Percentiles rank a stretch among this genome's conserved stretches.
Evolutionary conservation across 495 filamentous ascomycete genomes (phyloP).

Genomic region (Trichoderma asperelloides): DNA sequence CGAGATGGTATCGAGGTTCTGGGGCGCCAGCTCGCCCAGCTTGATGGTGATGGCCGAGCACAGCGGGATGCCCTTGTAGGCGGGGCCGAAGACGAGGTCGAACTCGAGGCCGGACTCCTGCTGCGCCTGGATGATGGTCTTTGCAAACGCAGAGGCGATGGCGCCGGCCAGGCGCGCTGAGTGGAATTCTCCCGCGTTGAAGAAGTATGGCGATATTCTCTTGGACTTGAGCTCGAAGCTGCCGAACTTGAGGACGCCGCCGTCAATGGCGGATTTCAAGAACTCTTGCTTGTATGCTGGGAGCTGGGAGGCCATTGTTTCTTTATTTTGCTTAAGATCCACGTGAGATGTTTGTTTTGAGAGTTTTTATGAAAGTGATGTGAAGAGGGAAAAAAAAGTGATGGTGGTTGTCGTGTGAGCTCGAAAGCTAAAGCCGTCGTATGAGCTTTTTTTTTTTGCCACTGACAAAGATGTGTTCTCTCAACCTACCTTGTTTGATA

Average conservation of each 20-base stretch:
- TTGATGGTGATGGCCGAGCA: conserved; percentile 63
- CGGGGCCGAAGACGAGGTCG: conserved; percentile 73
- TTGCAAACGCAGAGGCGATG: conserved; percentile 71
- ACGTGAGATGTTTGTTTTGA: neutral
- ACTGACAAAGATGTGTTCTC: neutral
- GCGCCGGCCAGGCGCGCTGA: conserved; percentile 61
- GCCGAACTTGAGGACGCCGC: conserved; percentile 79
- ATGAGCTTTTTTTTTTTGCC: conserved; percentile 1
- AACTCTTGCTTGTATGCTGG: conserved; percentile 53
- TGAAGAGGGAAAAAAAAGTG: neutral
- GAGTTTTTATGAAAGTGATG: neutral
- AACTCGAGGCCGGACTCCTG: conserved; percentile 40
- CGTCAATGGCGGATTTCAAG: conserved; percentile 59
- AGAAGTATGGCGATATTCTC: conserved; percentile 95
- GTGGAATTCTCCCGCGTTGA: conserved; percentile 87
- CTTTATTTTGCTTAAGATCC: conserved; percentile 12
- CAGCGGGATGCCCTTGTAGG: conserved; percentile 92
- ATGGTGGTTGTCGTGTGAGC: neutral
- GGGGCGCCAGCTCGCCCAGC: conserved; percentile 52
- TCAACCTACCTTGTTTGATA: neutral
- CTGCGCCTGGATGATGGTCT: conserved; percentile 46
- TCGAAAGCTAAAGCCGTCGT: neutral
- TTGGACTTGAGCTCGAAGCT: conserved; percentile 84
- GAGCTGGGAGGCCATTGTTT: conserved; percentile 38
- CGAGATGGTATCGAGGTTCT: conserved; percentile 46